Base-by-base conservation (phyloP, 1,139 yeast species). In the Hansenula lynferdii region DNA sequence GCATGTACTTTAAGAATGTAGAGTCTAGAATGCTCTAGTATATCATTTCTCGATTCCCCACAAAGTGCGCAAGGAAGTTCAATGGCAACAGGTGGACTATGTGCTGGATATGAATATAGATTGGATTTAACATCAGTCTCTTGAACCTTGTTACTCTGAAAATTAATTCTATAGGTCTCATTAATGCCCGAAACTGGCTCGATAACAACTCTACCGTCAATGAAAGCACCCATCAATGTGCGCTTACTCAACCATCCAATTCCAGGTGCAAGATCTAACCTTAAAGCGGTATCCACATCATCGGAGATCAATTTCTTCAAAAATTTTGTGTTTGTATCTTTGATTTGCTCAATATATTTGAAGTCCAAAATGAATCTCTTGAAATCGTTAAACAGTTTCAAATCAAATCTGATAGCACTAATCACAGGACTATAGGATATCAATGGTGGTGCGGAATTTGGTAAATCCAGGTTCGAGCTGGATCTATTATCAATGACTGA, bases 111-210 rank as follows among this genome's bases (percentile, higher is more conserved):
- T 20, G 67, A 59, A 43, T 66, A 67, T 38, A 68, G 42, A 34
- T 55, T 60, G 0, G 62, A 44, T n/a, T 53, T 54, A 9, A 53
- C 53, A 11, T 48, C 49, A 1, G 44, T 25, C 3, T 41, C 48
- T 1, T 38, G 29, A 1, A 34, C 23, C 34, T 41, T 43, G 35
- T 43, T 31, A 35, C 31, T 40, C 37, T 47, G 52, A 32, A 41
- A 42, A 30, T 50, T 49, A 28, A 46, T 42, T 34, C 64, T 55
- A 37, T 79, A 78, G 0, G 75, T 74, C 57, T 87, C 96, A 52
- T 86, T 87, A 27, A 84, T 73, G 0, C 92, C 95, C 40, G 89
- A 80, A 12, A 90, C 74, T 1, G 98, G 97, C 60, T 89, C 96
- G 30, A 92, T 80, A 12, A 80, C 72, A 8, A 86, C 89, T 34